Base-by-base conservation (phyloP, 2,329 filamentous ascomycete genomes). In the Colletotrichum graminicola region DNA sequence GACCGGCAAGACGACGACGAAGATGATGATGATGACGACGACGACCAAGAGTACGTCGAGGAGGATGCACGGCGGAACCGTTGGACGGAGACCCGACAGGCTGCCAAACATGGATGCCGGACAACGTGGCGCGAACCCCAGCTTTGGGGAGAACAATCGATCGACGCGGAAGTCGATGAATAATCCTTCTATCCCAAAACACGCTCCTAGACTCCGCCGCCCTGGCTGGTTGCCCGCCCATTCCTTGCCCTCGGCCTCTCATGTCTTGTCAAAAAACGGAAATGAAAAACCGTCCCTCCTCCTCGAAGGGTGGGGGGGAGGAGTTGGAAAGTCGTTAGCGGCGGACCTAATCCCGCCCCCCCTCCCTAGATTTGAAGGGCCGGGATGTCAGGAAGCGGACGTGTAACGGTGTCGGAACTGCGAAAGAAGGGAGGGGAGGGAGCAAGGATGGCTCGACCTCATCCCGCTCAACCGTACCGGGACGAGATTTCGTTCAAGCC, bases 391-490 rank as follows among this genome's bases (percentile, higher is more conserved):
- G 21, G 32, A 10, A 36, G 18, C 32, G 52, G 10, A 18, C 29
- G 32, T 55, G 52, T 36, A 12, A 34, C 32, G 18, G 29, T 21
- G 52, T 54, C 18, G n/a, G 29, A 55, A 16, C 18, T 11, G 18
- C 8, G 57, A 32, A 23, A 39, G 57, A 49, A 16, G 57, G 45
- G 29, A n/a, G n/a, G n/a, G n/a, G n/a, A n/a, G n/a, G 34, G 11
- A 36, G 34, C 10, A 52, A 32, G 60, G 47, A 54, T 34, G 34
- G 34, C 60, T 62, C 47, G 60, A 32, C 47, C 60, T 39, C 47
- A 39, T 26, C 32, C n/a, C 60, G 43, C 16, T 18, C 32, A 47
- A 32, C 18, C 14, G 36, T 32, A 39, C 21, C 54, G 34, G 54
- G 34, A 23, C 32, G 12, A 12, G 21, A 21, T 1, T 47, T 47